Base-by-base conservation (phyloP, 2,329 filamentous ascomycete genomes). In the Neofusicoccum cordaticola region DNA sequence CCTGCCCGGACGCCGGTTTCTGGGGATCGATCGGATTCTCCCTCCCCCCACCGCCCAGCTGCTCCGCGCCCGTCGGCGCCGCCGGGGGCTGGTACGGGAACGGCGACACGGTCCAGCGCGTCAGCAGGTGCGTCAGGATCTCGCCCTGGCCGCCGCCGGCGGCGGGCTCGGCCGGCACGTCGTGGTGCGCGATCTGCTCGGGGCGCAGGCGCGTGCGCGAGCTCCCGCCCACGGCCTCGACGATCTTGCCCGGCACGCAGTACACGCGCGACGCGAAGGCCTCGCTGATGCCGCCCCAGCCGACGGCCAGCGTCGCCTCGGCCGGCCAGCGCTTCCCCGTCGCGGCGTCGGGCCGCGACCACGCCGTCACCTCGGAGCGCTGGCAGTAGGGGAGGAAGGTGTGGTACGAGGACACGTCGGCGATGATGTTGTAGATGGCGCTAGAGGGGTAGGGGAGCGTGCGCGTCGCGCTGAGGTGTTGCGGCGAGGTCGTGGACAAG, bases 331-430 rank as follows among this genome's bases (percentile, higher is more conserved):
- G 79, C 47, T 81, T 82, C 34, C 79, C 78, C 60, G 81, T 71
- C 51, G 66, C 5, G 66, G 79, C 66, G 72, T 86, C 82, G 8
- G 86, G 81, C 12, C 75, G 62, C 6, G 91, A 89, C 85, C 90
- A 92, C 65, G 84, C 82, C 1, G 92, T 97, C 45, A 98, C 92
- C 66, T 83, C 85, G 42, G 91, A 93, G 51, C 82, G 83, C 48
- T 86, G 85, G 80, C 94, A 96, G 84, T 96, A 97, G 11, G 95
- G 95, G n/a, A 99, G 86, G 83, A 98, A 99, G 69, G 82, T 77
- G 42, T 85, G 82, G 85, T 99, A 99, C 68, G 87, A 87, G 77
- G 92, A 86, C 68, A 99, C 88, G 78, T 97, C 92, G 79, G 93
- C 88, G 76, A 99, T 93, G 63, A 97, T 85, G 69, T 84, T 83